Evolutionary conservation across 176 grass and related monocot species (phyloP).

Genomic region (Phragmites australis): DNA sequence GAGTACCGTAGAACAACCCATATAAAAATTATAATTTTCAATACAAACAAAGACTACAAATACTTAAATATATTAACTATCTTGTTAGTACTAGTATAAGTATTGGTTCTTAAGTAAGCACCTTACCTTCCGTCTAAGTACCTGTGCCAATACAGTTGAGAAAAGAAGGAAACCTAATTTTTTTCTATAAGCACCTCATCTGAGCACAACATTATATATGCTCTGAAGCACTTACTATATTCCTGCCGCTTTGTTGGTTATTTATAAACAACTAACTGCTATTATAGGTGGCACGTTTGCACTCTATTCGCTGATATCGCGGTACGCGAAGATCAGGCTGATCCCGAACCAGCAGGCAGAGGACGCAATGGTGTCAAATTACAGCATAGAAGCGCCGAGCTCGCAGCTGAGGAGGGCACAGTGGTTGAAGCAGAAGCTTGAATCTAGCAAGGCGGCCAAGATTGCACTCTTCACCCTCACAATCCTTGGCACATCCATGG

Average conservation of each 20-base stretch:
- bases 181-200: too few relatives aligned
- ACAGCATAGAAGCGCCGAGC: conserved; percentile 42
- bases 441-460: conserved; percentile 54
- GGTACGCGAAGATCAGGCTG: conserved; percentile 61
- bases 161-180: too few relatives aligned
- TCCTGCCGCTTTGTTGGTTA: not conserved
- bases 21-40: too few relatives aligned
- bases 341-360: conserved; percentile 77
- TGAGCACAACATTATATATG: too few relatives aligned
- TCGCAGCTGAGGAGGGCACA: conserved; percentile 46
- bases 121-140: too few relatives aligned
- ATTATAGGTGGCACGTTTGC: conserved; percentile 76
- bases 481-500: conserved; percentile 82
- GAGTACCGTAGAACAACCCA: too few relatives aligned
- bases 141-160: too few relatives aligned
- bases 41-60: too few relatives aligned
- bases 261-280: not conserved
- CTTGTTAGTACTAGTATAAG: too few relatives aligned
- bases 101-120: too few relatives aligned
- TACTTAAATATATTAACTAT: too few relatives aligned
- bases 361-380: conserved; percentile 65
- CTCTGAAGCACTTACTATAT: not conserved
- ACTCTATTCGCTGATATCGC: conserved; percentile 68
- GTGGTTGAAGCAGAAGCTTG: conserved; percentile 60
- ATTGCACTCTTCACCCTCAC: conserved; percentile 53